Evolutionary conservation across 306 rosid genomes (phyloP), one percentile per base, ranked within the genome.

Genomic region (Vigna mungo): DNA sequence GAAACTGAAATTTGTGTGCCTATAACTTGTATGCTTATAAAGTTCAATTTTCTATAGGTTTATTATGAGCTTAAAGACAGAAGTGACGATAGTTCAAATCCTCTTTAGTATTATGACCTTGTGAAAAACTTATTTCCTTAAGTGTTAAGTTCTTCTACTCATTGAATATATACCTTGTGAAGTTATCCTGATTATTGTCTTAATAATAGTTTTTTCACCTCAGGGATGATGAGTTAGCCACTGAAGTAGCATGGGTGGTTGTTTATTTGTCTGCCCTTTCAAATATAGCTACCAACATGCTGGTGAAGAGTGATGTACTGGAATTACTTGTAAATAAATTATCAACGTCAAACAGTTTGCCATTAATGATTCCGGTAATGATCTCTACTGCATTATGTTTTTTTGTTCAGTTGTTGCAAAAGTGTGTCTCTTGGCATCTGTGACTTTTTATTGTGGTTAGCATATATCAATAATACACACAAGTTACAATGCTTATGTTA

Each of bases 211-310:
- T 72, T 41, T 81, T 32, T 46, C 51, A 73, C 61, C 81, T 72
- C 90, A 96, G 99, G 92, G 99, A 96, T 47, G 98, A 92, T 68
- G 97, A 92, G 74, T 83, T 93, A 86, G 93, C 93, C 44, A 96
- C 98, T 78, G 99, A 96, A 86, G 94, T 92, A 76, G 97, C 96
- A 68, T 96, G 98, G 99, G 96, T 96, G 52, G 89, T 89, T 70
- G 98, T 91, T 76, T 96, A 96, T 86, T 91, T 96, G 16, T 92
- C 98, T 12, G 97, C 98, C 16, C 97, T 92, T 83, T 92, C 98
- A 84, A 89, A 96, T 82, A 69, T 87, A 46, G 98, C 97, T 69
- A 87, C 89, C 46, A 32, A 89, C 74, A 76, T 89, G 86, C 84
- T 92, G 75, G 91, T 88, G 89, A 89, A 91, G 91, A 87, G 88